Evolutionary conservation across 768 basidiomycete species (phyloP), one percentile per base, ranked within the genome.

Genomic region (Boletus tomentosulus): DNA sequence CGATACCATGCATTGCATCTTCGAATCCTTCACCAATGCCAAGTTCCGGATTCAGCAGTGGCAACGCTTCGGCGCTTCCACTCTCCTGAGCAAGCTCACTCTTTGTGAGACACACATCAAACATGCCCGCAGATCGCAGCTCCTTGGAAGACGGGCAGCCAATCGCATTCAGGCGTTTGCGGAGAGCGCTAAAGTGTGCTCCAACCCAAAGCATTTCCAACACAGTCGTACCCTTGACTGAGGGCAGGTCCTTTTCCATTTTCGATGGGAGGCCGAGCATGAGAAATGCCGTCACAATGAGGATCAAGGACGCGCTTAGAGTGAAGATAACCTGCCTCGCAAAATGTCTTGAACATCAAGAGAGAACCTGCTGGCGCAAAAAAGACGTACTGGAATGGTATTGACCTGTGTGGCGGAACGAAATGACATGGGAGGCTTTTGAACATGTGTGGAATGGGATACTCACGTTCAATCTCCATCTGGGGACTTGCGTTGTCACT

Each of bases 381-480:
- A 35, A 35, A 48, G 24, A 48, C 34, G 25, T 48, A 37, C 34
- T 7, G 47, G 35, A 35, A 37, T 37, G 1, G 11, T 24, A 16
- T 47, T 35, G 11, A 47, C 9, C 46, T 47, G 33, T 10, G 25
- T 8, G 46, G 6, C 6, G 16, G 15, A 42, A 42, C 11, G 22
- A 35, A 22, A 16, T 24, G 22, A 22, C 5, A 12, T 25, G 12
- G 15, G 8, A 13, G 34, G 34, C 33, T 35, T 24, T 6, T 9
- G 27, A 28, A 24, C 2, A 8, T 24, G 30, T n/a, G n/a, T 28
- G 25, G 6, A 35, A 28, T 15, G 4, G 25, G 16, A 37, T 3
- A n/a, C 34, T 38, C 16, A 48, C 47, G 22, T 48, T 48, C 35
- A 48, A 48, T 28, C 47, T 48, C 47, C 47, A 48, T 38, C 35